These are phyloP conservation scores for Lojkania enalia DNA, from an alignment of 2,329 filamentous ascomycete genomes.

Conservation along the genomic window DNA sequence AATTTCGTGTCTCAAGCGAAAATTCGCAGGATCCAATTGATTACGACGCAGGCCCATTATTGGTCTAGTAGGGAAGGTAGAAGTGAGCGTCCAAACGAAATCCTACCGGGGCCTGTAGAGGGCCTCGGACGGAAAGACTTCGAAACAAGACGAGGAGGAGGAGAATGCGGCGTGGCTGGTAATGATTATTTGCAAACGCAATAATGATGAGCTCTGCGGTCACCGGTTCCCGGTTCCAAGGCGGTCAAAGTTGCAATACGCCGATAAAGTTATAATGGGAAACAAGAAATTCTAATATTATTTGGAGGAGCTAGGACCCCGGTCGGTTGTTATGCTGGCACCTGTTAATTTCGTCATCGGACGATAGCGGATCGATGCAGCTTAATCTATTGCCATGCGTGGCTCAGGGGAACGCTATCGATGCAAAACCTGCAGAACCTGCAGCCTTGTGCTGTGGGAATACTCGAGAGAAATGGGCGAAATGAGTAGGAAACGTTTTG, in stretches of 20 bases:
- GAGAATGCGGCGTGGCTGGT: too few relatives aligned
- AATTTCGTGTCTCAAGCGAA: too few relatives aligned
- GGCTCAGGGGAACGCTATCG: slow-evolving; percentile 22
- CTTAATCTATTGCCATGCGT: slow-evolving; percentile 23
- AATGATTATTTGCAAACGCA: too few relatives aligned
- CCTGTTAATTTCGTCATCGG: slow-evolving; percentile 14
- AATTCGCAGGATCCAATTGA: too few relatives aligned
- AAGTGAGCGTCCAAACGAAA: too few relatives aligned
- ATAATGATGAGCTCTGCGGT: too few relatives aligned
- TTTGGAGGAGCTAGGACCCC: slow-evolving; percentile 5
- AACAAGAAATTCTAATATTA: slow-evolving; percentile 31
- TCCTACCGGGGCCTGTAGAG: too few relatives aligned
- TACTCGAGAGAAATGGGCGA: neutral
- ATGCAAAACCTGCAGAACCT: slow-evolving; percentile 4
- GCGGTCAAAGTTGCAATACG: neutral
- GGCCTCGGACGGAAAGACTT: too few relatives aligned
- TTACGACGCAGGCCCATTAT: too few relatives aligned
- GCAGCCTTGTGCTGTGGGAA: neutral
- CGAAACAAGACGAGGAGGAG: too few relatives aligned
- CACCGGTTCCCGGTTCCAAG: slow-evolving; percentile 2
- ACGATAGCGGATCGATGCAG: slow-evolving; percentile 14
- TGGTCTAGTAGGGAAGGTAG: too few relatives aligned
- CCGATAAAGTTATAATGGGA: slow-evolving; percentile 13
- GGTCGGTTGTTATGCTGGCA: neutral
- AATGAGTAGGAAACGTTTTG: neutral